phyloP scores from a whole-genome alignment of 805 yeast genomes.

The Ogataea wickerhamii region DNA sequence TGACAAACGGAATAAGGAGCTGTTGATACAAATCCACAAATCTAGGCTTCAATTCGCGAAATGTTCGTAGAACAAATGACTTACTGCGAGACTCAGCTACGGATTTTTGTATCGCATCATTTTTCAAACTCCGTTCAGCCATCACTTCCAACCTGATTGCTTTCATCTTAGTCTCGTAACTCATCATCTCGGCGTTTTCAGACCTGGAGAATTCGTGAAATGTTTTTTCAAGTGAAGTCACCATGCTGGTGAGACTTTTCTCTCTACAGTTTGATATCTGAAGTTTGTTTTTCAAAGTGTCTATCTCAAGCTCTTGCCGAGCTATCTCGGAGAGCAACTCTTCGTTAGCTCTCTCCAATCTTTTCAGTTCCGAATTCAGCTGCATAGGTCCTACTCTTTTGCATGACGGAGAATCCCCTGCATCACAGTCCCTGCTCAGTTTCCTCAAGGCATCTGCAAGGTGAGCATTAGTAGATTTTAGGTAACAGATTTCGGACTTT shows the following conservation, averaged over 20 bases:
- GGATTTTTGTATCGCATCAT: not conserved
- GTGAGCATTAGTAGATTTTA: not conserved
- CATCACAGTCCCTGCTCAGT: not conserved
- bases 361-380: not conserved
- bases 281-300: not conserved
- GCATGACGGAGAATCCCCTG: not conserved
- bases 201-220: not conserved
- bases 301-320: conserved; percentile 1
- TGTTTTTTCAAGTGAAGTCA: not conserved
- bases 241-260: not conserved
- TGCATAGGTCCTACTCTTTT: not conserved
- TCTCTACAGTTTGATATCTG: not conserved
- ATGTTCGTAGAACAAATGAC: not conserved
- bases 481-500: not conserved
- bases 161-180: not conserved
- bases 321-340: not conserved
- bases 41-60: conserved; percentile 7
- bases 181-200: conserved; percentile 1
- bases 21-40: conserved; percentile 12
- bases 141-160: not conserved
- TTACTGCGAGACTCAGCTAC: not conserved
- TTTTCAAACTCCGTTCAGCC: conserved; percentile 1
- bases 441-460: not conserved
- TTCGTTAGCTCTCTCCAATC: conserved; percentile 1
- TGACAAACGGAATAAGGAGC: conserved; percentile 15